Percentiles rank a stretch among this genome's conserved stretches.
Conservation (phyloP, 495 filamentous ascomycete genomes). For the Amniculicola lignicola region DNA sequence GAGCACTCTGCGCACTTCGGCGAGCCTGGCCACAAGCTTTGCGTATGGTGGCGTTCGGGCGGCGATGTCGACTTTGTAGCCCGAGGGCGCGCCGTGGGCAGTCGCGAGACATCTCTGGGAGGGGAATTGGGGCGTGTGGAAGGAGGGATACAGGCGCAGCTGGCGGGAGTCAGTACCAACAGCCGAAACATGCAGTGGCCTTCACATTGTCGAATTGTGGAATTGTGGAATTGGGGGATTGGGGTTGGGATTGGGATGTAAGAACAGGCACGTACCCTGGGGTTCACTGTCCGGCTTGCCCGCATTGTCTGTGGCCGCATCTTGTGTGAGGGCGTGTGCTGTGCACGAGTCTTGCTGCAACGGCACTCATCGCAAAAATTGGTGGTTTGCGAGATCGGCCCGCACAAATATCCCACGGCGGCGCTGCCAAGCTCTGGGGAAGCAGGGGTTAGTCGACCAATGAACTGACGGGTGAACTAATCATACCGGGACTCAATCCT, state of each 20-base stretch:
- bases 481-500: no score
- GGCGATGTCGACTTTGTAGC: conserved; percentile 36
- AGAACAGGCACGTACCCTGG: conserved; percentile 15
- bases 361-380: background rate
- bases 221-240: no score
- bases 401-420: background rate
- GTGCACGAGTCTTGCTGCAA: no score
- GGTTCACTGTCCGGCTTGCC: conserved; percentile 8
- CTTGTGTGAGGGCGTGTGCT: no score
- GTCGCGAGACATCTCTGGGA: conserved; percentile 31
- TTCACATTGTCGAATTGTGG: no score
- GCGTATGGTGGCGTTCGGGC: conserved; percentile 62
- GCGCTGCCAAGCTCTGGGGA: background rate
- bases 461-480: no score
- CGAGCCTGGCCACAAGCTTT: conserved; percentile 57
- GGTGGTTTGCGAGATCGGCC: conserved; percentile 16
- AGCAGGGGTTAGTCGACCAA: no score
- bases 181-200: no score
- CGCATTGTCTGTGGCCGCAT: conserved; percentile 20
- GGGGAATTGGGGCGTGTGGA: background rate
- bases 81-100: conserved; percentile 10
- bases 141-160: conserved; percentile 6
- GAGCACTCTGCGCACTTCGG: conserved; percentile 68
- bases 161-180: conserved; percentile 6
- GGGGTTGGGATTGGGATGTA: background rate